Percentiles rank a stretch among this genome's conserved stretches.
Evolutionary conservation across 441 rosid species (phyloP).

Genomic region (Euphorbia celastroides): DNA sequence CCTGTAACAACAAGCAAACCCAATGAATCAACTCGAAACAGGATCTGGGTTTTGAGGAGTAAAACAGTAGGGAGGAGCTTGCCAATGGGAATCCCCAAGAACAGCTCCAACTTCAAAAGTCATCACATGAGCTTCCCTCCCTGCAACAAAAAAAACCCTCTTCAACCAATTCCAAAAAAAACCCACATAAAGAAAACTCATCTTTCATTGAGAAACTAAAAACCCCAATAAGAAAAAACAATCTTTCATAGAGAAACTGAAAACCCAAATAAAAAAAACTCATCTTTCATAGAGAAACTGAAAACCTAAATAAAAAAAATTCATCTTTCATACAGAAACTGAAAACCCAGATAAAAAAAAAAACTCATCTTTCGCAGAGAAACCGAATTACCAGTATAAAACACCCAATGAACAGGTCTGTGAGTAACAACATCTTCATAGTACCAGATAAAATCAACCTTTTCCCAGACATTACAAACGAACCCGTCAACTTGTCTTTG

Average conservation of each 20-base stretch:
- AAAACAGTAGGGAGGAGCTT: constrained; percentile 73
- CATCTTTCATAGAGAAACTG: too few relatives aligned
- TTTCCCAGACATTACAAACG: constrained; percentile 75
- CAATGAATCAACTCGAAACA: neutral
- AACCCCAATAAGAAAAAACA: too few relatives aligned
- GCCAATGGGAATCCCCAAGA: constrained; percentile 67
- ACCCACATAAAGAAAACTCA: neutral
- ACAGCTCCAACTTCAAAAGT: constrained; percentile 71
- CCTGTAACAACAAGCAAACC: neutral
- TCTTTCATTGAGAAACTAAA: too few relatives aligned
- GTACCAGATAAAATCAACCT: constrained; percentile 71
- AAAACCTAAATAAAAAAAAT: too few relatives aligned
- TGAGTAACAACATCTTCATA: constrained; percentile 63
- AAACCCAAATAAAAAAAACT: too few relatives aligned
- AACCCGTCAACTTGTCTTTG: constrained; percentile 51
- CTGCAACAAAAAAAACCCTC: constrained; percentile 23
- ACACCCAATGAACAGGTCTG: constrained; percentile 72
- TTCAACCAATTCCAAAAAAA: too few relatives aligned
- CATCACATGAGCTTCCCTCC: constrained; percentile 72
- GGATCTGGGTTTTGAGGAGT: too few relatives aligned
- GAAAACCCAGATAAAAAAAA: too few relatives aligned
- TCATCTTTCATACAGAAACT: too few relatives aligned
- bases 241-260: too few relatives aligned
- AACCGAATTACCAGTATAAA: constrained; percentile 79
- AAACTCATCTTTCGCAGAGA: too few relatives aligned